These are phyloP conservation scores for Carnegiea gigantea DNA, from an alignment of 179 eudicot genomes.

Conservation along the genomic window DNA sequence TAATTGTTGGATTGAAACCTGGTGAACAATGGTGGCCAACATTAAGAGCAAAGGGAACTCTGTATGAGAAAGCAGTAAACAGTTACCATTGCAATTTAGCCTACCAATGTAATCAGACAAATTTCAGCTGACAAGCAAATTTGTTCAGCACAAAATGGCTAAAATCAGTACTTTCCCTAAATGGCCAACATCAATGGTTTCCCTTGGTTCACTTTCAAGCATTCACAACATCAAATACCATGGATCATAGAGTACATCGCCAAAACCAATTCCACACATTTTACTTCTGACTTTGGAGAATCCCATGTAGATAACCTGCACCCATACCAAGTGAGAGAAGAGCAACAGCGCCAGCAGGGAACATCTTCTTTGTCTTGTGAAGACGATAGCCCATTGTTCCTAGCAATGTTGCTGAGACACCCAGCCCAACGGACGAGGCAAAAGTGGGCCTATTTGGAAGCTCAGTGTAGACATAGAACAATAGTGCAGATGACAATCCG, in stretches of 20 bases:
- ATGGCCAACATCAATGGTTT: not conserved
- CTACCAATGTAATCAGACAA: not conserved
- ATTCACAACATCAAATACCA: not conserved
- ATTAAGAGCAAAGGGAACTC: too few species aligned
- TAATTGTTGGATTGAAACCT: too few species aligned
- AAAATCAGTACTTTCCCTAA: not conserved
- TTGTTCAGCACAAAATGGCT: not conserved
- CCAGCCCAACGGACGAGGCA: constrained; percentile 76
- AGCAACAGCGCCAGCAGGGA: constrained; percentile 86
- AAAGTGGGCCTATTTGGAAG: constrained; percentile 68
- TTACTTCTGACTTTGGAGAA: constrained; percentile 39
- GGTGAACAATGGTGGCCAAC: too few species aligned
- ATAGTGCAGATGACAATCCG: constrained; percentile 57
- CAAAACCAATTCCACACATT: not conserved
- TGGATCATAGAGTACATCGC: not conserved
- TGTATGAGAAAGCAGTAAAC: too few species aligned
- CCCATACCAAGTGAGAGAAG: constrained; percentile 66
- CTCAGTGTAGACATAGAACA: constrained; percentile 55
- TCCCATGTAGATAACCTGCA: constrained; percentile 73
- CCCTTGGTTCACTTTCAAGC: not conserved
- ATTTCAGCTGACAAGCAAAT: not conserved
- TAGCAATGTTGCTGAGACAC: constrained; percentile 63
- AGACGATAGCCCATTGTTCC: constrained; percentile 78
- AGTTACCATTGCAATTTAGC: too few species aligned
- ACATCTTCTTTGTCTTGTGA: constrained; percentile 64